Evolutionary conservation across 768 basidiomycete species (phyloP).

Genomic region (Suillus subaureus): DNA sequence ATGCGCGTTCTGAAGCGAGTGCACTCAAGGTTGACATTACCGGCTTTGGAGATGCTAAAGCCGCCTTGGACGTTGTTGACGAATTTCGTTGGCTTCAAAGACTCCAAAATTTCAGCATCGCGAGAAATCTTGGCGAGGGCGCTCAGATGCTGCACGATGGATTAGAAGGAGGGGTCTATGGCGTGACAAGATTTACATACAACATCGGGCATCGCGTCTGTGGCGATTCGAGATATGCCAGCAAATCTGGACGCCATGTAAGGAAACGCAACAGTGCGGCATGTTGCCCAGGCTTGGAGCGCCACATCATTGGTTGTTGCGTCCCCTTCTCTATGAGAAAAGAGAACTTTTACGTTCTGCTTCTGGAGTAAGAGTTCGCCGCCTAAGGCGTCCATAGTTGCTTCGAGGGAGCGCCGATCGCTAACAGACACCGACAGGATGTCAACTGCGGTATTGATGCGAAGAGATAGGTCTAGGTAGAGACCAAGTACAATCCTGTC

Average conservation of each 20-base stretch:
- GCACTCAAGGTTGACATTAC: conserved; percentile 35
- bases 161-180: not conserved
- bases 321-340: conserved; percentile 29
- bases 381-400: conserved; percentile 41
- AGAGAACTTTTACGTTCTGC: conserved; percentile 29
- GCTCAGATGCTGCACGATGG: conserved; percentile 38
- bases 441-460: conserved; percentile 41
- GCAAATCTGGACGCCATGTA: conserved; percentile 19
- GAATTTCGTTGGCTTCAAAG: conserved; percentile 46
- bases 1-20: conserved; percentile 49
- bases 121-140: conserved; percentile 18
- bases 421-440: conserved; percentile 35
- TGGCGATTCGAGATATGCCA: conserved; percentile 22
- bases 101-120: conserved; percentile 47
- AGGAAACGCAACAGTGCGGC: conserved; percentile 33
- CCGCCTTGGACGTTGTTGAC: conserved; percentile 43
- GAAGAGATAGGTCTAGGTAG: conserved; percentile 39
- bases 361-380: conserved; percentile 34
- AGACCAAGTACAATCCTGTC: conserved; percentile 45
- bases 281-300: conserved; percentile 9
- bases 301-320: conserved; percentile 27
- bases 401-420: conserved; percentile 35
- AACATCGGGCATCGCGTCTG: conserved; percentile 26
- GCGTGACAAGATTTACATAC: conserved; percentile 24
- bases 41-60: conserved; percentile 25